Conservation (phyloP, 2,329 filamentous ascomycete genomes). For the Magnaporthiopsis rhizophila region DNA sequence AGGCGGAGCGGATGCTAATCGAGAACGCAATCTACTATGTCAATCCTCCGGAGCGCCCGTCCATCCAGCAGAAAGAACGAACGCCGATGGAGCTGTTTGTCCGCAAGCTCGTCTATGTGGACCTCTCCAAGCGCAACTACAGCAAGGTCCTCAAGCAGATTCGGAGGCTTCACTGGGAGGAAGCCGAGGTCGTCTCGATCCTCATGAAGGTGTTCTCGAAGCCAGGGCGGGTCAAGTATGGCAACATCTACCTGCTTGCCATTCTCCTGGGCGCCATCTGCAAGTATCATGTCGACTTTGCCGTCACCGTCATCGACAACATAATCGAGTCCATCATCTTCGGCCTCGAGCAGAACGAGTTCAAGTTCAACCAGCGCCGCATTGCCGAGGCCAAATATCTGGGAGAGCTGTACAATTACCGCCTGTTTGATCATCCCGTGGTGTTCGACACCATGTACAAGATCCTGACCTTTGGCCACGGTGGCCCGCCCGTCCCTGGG, state of each 20-base stretch:
- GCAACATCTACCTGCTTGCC: constrained; percentile 88
- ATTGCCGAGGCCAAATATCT: constrained; percentile 95
- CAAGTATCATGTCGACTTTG: constrained; percentile 86
- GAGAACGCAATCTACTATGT: constrained; percentile 98
- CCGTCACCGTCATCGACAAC: constrained; percentile 85
- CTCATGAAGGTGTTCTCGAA: constrained; percentile 91
- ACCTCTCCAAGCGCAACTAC: constrained; percentile 89
- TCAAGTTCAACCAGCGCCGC: constrained; percentile 91
- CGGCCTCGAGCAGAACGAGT: constrained; percentile 91
- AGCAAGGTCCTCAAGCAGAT: constrained; percentile 92
- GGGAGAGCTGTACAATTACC: constrained; percentile 94
- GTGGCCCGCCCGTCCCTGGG: constrained; percentile 73
- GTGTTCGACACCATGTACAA: constrained; percentile 95
- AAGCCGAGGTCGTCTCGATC: constrained; percentile 52
- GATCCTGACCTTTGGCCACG: constrained; percentile 86
- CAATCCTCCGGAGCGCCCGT: constrained; percentile 85
- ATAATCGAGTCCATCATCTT: constrained; percentile 80
- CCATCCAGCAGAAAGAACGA: constrained; percentile 93
- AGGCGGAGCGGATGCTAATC: constrained; percentile 95
- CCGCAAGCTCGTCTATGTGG: constrained; percentile 84
- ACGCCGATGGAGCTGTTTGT: constrained; percentile 90
- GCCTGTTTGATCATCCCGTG: constrained; percentile 89
- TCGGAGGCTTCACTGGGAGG: constrained; percentile 95
- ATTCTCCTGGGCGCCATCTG: constrained; percentile 84
- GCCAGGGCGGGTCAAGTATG: constrained; percentile 94